Evolutionary conservation across 345 rosid species (phyloP), one percentile per base, ranked within the genome.

Genomic region (Salix dunnii): DNA sequence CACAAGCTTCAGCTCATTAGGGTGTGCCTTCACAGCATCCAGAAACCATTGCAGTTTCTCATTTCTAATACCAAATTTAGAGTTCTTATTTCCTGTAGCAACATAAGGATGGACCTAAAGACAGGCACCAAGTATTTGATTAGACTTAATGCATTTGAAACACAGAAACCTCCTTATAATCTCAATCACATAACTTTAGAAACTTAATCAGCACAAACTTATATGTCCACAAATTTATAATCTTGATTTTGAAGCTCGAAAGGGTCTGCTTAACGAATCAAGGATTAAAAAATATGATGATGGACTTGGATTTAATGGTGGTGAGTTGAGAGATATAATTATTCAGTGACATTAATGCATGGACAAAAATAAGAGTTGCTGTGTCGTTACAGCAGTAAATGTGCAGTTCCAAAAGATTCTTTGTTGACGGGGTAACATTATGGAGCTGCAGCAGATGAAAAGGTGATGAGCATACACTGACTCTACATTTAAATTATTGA

Each of bases 1-100:
- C 9, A 92, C 98, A 82, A 96, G 98, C 87, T 92, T 91, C 67
- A 96, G 87, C 87, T 96, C 97, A 13, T 85, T 80, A 30, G 94
- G 89, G 80, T 94, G 95, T 68, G 95, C 91, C 86, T 92, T 93
- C 38, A 94, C 95, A 81, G 91, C 88, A 84, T 96, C 99, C 55
- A 96, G 89, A 90, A 96, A 96, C 98, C 98, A 96, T 75, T 91
- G 98, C 87, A 96, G 85, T 85, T 94, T 96, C 90, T 96, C 97
- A 72, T 96, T 96, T 89, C 99, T 89, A 67, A 96, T 96, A 55
- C 99, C 99, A 79, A 96, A 94, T 86, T 96, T 96, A 38, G 99
- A 94, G 87, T 90, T 96, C 86, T 96, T 94, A 85, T 96, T 96
- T 76, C 97, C 99, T 1, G 98, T 96, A 48, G 97, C 97, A 67